Evolutionary conservation across 768 basidiomycete species (phyloP), one percentile per base, ranked within the genome.

Genomic region (Myochromella boudieri): DNA sequence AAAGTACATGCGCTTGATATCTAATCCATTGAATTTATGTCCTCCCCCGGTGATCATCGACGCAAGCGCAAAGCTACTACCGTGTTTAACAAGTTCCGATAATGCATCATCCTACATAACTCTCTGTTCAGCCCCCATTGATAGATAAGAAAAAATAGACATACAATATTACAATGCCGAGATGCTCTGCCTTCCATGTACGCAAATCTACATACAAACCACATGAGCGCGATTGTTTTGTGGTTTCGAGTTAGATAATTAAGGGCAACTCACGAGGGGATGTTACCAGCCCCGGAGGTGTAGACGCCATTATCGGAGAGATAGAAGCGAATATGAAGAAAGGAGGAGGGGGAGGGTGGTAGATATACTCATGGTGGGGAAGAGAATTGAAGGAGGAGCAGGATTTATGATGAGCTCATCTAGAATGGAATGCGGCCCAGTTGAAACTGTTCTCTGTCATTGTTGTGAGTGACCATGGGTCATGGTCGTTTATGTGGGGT

Each of bases 101-200:
- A 90, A 71, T 0, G 76, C 65, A 63, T 89, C 85, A 71, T 89
- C 89, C 85, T 91, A 39, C 2, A 28, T 27, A 0, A 3, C 3
- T n/a, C 2, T 15, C 20, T 59, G 52, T 48, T 2, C 15, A 3
- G 17, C 53, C 58, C 10, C 55, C 52, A 47, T 3, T 12, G 39
- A 37, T 37, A 18, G 24, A 7, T 58, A 27, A 53, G 48, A 24
- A 22, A 10, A 38, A 37, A 20, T 14, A 21, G 38, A 52, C 70
- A 73, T 77, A 80, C 80, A 40, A 97, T 93, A 65, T 97, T 92
- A 33, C 94, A 93, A 61, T 97, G 93, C 37, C 91, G 72, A 67
- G 89, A 90, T 1, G 88, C 88, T 53, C 76, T 82, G 29, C 87
- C 91, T 63, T 95, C 92, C 66, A 95, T 78, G 63, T 86, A 95